phyloP scores from a whole-genome alignment of 192 early-diverging fungal genomes.

The Dimargaris xerosporica region DNA sequence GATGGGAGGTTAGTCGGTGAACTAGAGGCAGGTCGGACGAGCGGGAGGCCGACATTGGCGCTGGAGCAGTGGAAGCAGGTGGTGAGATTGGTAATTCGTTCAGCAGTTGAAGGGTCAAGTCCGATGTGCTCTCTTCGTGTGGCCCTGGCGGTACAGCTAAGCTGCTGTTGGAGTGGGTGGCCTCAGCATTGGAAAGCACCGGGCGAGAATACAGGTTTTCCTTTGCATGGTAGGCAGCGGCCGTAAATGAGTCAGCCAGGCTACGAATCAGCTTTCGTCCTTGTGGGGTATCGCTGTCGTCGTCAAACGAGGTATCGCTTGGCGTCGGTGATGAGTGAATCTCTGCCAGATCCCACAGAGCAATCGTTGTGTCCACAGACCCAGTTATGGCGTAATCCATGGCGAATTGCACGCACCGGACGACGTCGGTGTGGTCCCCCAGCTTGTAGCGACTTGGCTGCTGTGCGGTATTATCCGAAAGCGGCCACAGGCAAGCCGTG shows the following conservation, averaged over 20 bases:
- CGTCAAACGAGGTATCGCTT: constrained; percentile 9
- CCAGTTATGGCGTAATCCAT: constrained; percentile 37
- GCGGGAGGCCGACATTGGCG: constrained; percentile 3
- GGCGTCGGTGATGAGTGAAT: constrained; percentile 28
- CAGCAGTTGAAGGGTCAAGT: constrained; percentile 30
- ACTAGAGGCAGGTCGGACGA: constrained; percentile 20
- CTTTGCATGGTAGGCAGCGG: not conserved
- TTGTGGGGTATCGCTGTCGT: constrained; percentile 17
- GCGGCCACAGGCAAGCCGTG: constrained; percentile 49
- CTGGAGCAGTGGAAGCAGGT: constrained; percentile 24
- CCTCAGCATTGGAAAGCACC: constrained; percentile 13
- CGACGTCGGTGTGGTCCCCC: constrained; percentile 19
- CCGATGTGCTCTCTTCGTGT: not conserved
- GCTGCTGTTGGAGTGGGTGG: not conserved
- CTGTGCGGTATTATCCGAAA: constrained; percentile 26
- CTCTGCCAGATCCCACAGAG: constrained; percentile 49
- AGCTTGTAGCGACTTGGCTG: constrained; percentile 20
- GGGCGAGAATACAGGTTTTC: constrained; percentile 5
- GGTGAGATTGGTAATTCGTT: constrained; percentile 30
- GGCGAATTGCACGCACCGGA: constrained; percentile 24
- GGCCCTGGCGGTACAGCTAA: not conserved
- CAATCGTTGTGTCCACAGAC: constrained; percentile 44
- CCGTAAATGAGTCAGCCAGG: constrained; percentile 21
- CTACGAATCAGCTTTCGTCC: constrained; percentile 17
- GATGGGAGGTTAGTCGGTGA: constrained; percentile 20